Base-by-base conservation (phyloP, 169 alveolate genomes). In the Cryptosporidium canis region DNA sequence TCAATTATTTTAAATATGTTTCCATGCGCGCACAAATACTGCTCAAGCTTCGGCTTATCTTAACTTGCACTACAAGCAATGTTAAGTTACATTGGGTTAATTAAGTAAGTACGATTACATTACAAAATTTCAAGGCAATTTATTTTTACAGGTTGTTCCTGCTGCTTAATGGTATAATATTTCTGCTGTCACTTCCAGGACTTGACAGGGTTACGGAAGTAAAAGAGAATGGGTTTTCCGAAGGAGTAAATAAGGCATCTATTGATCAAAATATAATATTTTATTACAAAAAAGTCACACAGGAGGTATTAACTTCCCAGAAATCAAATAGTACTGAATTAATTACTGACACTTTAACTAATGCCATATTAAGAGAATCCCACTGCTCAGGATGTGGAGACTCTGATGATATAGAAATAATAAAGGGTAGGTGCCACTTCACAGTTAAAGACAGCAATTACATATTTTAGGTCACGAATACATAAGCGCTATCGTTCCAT, bases 171-270 rank as follows among this genome's bases (percentile, higher is more conserved):
- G 84, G 67, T 18, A 16, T 53, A 18, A 18, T 70, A 18, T 45
- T 48, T 9, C 35, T 55, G 29, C 16, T 70, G 14, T 77, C 70
- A 6, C 87, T 77, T 35, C 87, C 87, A 18, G 70, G 72, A 3
- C 41, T 77, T 44, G 87, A 77, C 43, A 77, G 44, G 14, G 21
- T 27, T 7, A 77, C 68, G 3, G 37, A 58, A 35, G 64, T 77
- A 33, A 45, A 56, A 16, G 87, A 77, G 61, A 35, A 43, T 58
- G 87, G 77, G 11, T 77, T 77, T 58, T 56, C 87, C 29, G 87
- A 77, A 27, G 87, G 87, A n/a, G 55, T 58, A 44, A 58, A 55
- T 29, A 77, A 44, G 31, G 45, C 72, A 14, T 35, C 64, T n/a
- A 31, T 77, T 6, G 31, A 44, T 21, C 47, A 31, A 18, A 58